phyloP scores from a whole-genome alignment of 1,284 basidiomycete species.

The Boletus smithii region DNA sequence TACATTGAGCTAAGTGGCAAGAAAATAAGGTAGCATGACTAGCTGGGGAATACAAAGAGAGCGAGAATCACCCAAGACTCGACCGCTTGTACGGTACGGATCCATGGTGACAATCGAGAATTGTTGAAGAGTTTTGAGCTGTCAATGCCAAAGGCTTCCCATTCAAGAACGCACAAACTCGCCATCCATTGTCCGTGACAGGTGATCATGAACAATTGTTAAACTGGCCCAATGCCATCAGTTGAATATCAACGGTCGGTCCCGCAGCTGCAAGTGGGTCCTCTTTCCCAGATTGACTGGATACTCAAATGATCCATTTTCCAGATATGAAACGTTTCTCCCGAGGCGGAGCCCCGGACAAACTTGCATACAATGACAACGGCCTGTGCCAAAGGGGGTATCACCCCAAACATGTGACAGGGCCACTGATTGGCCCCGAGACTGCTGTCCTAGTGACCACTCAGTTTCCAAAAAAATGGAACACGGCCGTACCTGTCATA shows the following conservation, averaged over 20 bases:
- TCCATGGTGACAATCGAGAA: not conserved
- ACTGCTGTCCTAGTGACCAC: not conserved
- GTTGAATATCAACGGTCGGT: not conserved
- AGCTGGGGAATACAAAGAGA: too few species aligned
- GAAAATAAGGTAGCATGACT: too few species aligned
- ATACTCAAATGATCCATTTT: not conserved
- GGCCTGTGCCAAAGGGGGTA: not conserved
- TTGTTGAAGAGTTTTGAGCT: not conserved
- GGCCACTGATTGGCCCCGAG: not conserved
- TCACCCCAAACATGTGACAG: slow-evolving; percentile 4
- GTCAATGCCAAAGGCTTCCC: not conserved
- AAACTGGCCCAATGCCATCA: not conserved
- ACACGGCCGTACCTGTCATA: not conserved
- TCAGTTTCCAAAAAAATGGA: not conserved
- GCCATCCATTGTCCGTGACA: not conserved
- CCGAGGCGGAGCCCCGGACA: not conserved
- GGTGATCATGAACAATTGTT: not conserved
- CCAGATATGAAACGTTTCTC: slow-evolving; percentile 2
- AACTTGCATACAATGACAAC: not conserved
- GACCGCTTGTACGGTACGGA: not conserved
- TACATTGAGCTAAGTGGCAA: not conserved
- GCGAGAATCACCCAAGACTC: too few species aligned
- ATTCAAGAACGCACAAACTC: not conserved
- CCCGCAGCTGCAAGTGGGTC: not conserved
- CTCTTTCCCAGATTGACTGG: not conserved